Base-by-base conservation (phyloP, 1,284 basidiomycete species). In the Ustilago sp. region DNA sequence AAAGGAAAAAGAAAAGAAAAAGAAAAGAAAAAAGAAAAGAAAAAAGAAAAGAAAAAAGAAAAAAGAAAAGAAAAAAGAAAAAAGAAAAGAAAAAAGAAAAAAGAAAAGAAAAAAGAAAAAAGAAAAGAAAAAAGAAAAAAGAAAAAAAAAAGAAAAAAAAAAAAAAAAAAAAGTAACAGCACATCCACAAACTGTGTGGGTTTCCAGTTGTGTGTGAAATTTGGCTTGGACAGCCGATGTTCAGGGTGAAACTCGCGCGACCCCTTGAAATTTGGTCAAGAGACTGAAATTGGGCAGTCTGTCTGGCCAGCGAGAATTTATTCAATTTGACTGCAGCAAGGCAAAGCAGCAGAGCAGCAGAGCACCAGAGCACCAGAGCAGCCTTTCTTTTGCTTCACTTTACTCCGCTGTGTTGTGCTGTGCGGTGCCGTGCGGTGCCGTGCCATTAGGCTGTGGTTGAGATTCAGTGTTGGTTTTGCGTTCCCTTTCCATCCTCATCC, bases 221-320 rank as follows among this genome's bases (percentile, higher is more conserved):
- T 50, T 28, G 23, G 23, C 23, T 28, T 28, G 23, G 8, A 28
- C 28, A 55, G 56, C 57, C 63, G 57, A 65, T 65, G 43, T 28
- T 65, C 57, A 59, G 63, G 43, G 51, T 59, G 63, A 65, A 65
- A 65, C 51, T 54, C 19, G 43, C 61, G 47, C 41, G 36, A 57
- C 54, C 48, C 45, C 39, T 47, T 38, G 45, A 48, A 55, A n/a
- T 23, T 58, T 43, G 12, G 8, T 15, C 12, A 32, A 32, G n/a
- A 34, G 15, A 50, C 23, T 31, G 48, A 6, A 31, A 43, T 55
- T 38, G 36, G 11, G 36, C 39, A 38, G 51, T 23, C 2, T 11
- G 19, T 8, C 11, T 19, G 3, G 48, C 48, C 48, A 50, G 28
- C 23, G 17, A 34, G 28, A 35, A 32, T 43, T 43, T 12, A 43